phyloP scores from a whole-genome alignment of 164 flowering plant species.

The Nymphaea thermarum region DNA sequence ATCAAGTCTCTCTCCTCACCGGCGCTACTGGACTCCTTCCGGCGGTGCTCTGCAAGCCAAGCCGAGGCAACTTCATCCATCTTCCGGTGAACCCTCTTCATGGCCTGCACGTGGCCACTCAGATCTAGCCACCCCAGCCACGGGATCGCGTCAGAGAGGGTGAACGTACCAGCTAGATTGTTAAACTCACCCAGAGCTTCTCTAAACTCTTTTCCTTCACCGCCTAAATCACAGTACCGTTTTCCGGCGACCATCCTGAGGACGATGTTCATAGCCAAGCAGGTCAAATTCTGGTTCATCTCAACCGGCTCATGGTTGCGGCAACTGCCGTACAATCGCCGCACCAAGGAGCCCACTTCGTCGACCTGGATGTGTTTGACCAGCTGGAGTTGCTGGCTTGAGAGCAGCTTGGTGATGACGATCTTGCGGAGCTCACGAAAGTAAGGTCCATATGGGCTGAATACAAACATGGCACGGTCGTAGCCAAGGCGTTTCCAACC shows the following conservation, averaged over 20 bases:
- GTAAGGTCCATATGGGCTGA: not conserved
- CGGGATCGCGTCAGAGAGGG: slow-evolving; percentile 15
- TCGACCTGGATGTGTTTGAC: not conserved
- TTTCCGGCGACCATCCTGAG: slow-evolving; percentile 14
- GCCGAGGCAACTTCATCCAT: slow-evolving; percentile 4
- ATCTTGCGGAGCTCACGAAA: not conserved
- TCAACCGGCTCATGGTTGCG: slow-evolving; percentile 6
- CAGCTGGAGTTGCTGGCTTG: not conserved
- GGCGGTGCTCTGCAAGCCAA: slow-evolving; percentile 11
- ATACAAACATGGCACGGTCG: not conserved
- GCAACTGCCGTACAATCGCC: slow-evolving; percentile 6
- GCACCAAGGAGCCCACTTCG: slow-evolving; percentile 7
- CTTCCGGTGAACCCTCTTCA: slow-evolving; percentile 10
- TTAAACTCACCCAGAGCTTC: not conserved
- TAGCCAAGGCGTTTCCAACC: not conserved
- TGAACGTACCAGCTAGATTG: slow-evolving; percentile 3
- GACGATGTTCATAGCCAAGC: slow-evolving; percentile 8
- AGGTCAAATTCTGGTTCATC: slow-evolving; percentile 9
- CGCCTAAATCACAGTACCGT: slow-evolving; percentile 3
- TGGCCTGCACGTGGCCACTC: slow-evolving; percentile 11
- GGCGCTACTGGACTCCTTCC: slow-evolving; percentile 1
- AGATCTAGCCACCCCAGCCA: slow-evolving; percentile 9
- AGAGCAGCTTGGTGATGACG: not conserved
- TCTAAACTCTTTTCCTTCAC: not conserved
- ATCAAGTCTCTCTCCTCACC: slow-evolving; percentile 12